A percentile compares a stretch with the other conserved stretches of the same genome.
These are phyloP conservation scores for Chlorophyllum brunneum DNA, from an alignment of 768 basidiomycete species.

Conservation along the genomic window DNA sequence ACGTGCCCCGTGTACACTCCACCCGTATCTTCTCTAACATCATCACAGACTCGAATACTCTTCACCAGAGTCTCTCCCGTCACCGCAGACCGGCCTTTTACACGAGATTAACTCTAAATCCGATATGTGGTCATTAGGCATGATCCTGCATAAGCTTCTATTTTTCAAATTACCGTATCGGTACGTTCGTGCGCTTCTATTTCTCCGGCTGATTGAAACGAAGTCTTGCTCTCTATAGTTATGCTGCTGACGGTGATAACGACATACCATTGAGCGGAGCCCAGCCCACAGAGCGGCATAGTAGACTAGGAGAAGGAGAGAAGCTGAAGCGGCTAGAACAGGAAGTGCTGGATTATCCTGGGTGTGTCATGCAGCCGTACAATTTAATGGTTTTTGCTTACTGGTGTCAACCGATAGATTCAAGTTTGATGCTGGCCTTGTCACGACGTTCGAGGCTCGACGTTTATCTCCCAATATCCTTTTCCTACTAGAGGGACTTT, in stretches of 20 bases:
- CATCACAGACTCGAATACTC: constrained; percentile 72
- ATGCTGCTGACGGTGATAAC: constrained; percentile 59
- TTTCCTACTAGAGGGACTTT: constrained; percentile 66
- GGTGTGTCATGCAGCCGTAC: constrained; percentile 47
- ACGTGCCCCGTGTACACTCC: constrained; percentile 27
- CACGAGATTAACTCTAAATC: constrained; percentile 79
- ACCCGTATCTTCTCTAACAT: not conserved
- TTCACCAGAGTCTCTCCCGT: constrained; percentile 82
- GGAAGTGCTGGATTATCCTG: constrained; percentile 72
- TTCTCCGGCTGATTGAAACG: not conserved
- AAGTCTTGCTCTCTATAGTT: constrained; percentile 25
- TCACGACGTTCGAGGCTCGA: constrained; percentile 61
- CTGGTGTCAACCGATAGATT: constrained; percentile 29
- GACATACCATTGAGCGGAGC: constrained; percentile 29
- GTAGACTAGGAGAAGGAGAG: constrained; percentile 36
- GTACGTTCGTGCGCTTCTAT: constrained; percentile 28
- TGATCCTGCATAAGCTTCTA: constrained; percentile 91
- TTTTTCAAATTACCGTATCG: constrained; percentile 88
- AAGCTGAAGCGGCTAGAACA: constrained; percentile 67
- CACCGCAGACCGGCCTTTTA: constrained; percentile 59
- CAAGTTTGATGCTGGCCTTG: constrained; percentile 47
- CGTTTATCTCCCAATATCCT: constrained; percentile 69
- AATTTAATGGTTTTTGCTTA: not conserved
- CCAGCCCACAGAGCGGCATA: constrained; percentile 25
- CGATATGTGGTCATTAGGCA: constrained; percentile 97